These are phyloP conservation scores for Lachnellula hyalina DNA, from an alignment of 2,329 filamentous ascomycete species.

Conservation along the genomic window DNA sequence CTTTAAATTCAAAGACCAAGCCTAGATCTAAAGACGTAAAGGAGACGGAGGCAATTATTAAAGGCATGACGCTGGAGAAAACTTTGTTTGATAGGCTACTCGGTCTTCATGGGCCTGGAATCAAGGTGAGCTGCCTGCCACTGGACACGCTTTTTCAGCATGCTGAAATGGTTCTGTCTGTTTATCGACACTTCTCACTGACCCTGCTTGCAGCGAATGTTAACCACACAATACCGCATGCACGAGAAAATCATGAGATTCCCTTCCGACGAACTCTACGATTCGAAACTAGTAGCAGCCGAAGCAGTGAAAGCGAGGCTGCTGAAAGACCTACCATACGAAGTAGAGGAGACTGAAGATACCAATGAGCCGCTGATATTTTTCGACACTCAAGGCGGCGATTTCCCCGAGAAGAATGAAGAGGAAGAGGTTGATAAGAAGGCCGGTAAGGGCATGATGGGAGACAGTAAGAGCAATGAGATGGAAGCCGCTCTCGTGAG, in stretches of 20 bases:
- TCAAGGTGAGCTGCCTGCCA: conserved; percentile 50
- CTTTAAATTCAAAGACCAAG: conserved; percentile 49
- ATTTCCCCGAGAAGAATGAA: conserved; percentile 79
- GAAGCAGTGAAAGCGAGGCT: conserved; percentile 71
- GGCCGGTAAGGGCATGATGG: conserved; percentile 45
- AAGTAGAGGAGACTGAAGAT: conserved; percentile 75
- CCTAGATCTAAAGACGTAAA: conserved; percentile 29
- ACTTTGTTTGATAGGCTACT: conserved; percentile 91
- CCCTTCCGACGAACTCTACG: conserved; percentile 84
- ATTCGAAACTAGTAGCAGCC: conserved; percentile 72
- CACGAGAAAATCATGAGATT: conserved; percentile 94
- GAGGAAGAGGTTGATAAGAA: conserved; percentile 55
- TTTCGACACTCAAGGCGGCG: conserved; percentile 92
- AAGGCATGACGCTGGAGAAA: conserved; percentile 66
- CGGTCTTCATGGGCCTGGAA: conserved; percentile 68
- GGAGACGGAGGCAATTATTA: conserved; percentile 36
- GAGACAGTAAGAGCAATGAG: conserved; percentile 85
- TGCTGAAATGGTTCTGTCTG: too few species aligned
- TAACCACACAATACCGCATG: conserved; percentile 98
- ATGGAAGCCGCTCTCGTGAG: conserved; percentile 80
- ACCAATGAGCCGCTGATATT: conserved; percentile 85
- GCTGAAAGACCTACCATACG: conserved; percentile 72
- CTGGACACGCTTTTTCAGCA: background rate
- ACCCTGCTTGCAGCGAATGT: conserved; percentile 53
- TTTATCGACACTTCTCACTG: background rate